Evolutionary conservation across 2,329 filamentous ascomycete genomes (phyloP).

Genomic region (Blastomyces percursus): DNA sequence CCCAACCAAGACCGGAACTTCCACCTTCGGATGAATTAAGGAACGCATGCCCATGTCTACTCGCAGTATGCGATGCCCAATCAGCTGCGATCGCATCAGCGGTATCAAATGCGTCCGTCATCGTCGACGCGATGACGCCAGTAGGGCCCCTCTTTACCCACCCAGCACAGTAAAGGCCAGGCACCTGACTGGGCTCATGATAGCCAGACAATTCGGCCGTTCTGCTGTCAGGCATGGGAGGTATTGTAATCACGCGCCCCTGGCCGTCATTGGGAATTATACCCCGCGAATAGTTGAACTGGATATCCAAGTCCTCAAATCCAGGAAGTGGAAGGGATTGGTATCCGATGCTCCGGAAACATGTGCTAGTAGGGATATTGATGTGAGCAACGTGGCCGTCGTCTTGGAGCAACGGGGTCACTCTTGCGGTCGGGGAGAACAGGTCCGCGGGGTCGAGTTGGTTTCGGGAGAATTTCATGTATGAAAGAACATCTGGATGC

Average conservation of each 20-base stretch:
- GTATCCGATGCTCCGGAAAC: constrained; percentile 94
- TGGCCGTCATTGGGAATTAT: constrained; percentile 71
- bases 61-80: constrained; percentile 41
- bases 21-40: constrained; percentile 32
- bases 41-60: constrained; percentile 29
- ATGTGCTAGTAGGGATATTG: constrained; percentile 50
- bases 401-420: constrained; percentile 25
- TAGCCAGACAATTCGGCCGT: constrained; percentile 11
- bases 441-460: constrained; percentile 39
- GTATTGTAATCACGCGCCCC: constrained; percentile 54
- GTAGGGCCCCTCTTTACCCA: constrained; percentile 96
- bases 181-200: constrained; percentile 35
- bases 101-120: constrained; percentile 86
- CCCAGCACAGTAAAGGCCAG: constrained; percentile 81
- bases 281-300: constrained; percentile 64
- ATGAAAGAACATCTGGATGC: constrained; percentile 44
- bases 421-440: constrained; percentile 40
- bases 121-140: constrained; percentile 89
- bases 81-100: constrained; percentile 76
- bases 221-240: constrained; percentile 9
- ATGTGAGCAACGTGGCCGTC: constrained; percentile 24
- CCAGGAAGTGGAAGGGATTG: constrained; percentile 68
- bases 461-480: constrained; percentile 55
- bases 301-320: constrained; percentile 60
- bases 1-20: constrained; percentile 56